Base-by-base conservation (phyloP, 2,329 filamentous ascomycete genomes). In the Ophiostoma tasmaniense region DNA sequence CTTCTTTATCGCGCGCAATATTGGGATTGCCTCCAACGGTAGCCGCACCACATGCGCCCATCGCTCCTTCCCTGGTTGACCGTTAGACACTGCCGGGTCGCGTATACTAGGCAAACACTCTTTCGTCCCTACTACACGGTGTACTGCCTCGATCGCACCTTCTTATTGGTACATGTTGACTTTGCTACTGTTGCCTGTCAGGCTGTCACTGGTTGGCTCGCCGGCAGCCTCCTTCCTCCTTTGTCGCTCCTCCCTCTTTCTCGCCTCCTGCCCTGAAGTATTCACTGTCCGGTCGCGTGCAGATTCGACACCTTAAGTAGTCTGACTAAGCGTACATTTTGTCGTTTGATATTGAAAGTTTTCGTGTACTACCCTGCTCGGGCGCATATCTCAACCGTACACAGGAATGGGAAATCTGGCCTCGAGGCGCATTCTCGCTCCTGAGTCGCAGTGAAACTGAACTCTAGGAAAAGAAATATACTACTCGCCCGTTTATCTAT, bases 351-450 rank as follows among this genome's bases (percentile, higher is more conserved):
- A 22, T 55, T 25, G 50, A 3, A 3, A 3, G 50, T 25, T 10
- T 10, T 25, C 22, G 4, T 55, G n/a, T n/a, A 55, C 5, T n/a
- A 55, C 22, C n/a, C 50, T 25, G 7, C 22, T 22, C 22, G 10
- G 50, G n/a, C 50, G 25, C 50, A 55, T 22, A 55, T 28, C 25
- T 55, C 50, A 55, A 55, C n/a, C 10, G n/a, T 25, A n/a, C n/a
- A 55, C n/a, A 55, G 50, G 50, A 55, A 55, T 55, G 50, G 50
- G 50, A 55, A 22, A 55, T 55, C 50, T 28, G 50, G n/a, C 50
- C 50, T 55, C 14, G n/a, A 55, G 7, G 50, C 25, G 25, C 50
- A 55, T 55, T 55, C 22, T 55, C n/a, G 7, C 50, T 25, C 50
- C 25, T 55, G 13, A n/a, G 17, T n/a, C 14, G 20, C 14, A 45